These are phyloP conservation scores for Chondrus crispus DNA, from an alignment of 23 red algal species.

Conservation along the genomic window DNA sequence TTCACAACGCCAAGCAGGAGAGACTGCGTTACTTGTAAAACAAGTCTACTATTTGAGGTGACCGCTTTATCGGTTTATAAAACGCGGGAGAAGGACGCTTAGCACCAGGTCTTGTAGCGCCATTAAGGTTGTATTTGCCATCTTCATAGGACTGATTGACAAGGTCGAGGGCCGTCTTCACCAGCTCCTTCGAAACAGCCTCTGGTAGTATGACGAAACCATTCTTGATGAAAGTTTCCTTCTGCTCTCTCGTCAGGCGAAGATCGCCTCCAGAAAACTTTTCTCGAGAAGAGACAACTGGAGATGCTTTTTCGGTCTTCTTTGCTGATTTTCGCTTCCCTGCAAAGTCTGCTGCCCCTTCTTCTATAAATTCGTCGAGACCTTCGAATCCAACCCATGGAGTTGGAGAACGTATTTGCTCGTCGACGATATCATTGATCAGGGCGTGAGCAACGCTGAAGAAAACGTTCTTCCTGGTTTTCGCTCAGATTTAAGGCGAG, in stretches of 20 bases:
- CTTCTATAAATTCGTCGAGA: not conserved
- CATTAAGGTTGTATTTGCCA: conserved; percentile 2
- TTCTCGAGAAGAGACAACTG: not conserved
- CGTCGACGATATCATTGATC: not conserved
- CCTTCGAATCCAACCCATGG: not conserved
- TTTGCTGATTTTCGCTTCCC: not conserved
- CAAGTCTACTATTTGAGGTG: not conserved
- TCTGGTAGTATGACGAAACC: conserved; percentile 22
- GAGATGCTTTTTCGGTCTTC: not conserved
- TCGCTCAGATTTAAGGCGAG: not conserved
- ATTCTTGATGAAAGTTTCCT: conserved; percentile 21
- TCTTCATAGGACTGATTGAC: conserved; percentile 7
- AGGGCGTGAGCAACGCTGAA: not conserved
- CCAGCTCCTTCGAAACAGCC: not conserved
- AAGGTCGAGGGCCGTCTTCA: not conserved
- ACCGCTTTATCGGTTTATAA: not conserved
- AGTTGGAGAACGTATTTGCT: not conserved
- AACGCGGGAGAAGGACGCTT: not conserved
- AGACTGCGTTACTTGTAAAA: conserved; percentile 2
- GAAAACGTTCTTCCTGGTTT: not conserved
- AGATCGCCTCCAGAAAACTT: not conserved
- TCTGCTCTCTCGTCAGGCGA: conserved; percentile 1
- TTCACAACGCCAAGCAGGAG: conserved; percentile 25
- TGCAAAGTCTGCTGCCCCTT: not conserved
- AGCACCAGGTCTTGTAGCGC: not conserved